Evolutionary conservation across 2,329 filamentous ascomycete species (phyloP), one percentile per base, ranked within the genome.

Genomic region (Chaetothyriales sp.): DNA sequence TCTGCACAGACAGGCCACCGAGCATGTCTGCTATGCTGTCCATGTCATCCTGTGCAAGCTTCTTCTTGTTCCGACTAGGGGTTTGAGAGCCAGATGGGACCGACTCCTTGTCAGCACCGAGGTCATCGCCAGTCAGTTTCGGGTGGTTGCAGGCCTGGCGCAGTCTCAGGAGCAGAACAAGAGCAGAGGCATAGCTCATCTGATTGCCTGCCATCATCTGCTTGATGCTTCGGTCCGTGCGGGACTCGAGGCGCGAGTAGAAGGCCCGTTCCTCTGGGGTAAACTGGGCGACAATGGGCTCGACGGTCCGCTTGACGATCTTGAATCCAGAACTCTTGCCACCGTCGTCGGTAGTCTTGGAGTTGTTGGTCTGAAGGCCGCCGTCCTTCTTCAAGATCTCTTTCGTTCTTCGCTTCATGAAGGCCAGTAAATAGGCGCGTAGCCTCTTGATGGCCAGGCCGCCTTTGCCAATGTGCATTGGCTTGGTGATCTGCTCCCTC

Each of bases 371-470:
- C 53, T 85, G 84, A 18, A 93, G 71, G 0, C 86, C 86, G 9
- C 86, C 86, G 9, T 86, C 86, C 59, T 87, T 77, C 68, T 92
- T 95, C 54, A 98, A 71, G n/a, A 98, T 86, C 19, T 95, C 88
- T 68, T 98, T 98, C 7, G 89, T 96, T 43, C 92, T 81, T n/a
- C 92, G 82, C 71, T 96, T 95, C 92, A 98, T 98, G 70, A 95
- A 95, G 50, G 88, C 90, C 50, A 85, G 83, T 3, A 98, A 72
- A 54, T 94, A 80, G 51, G 84, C 80, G 59, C 95, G 88, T 28
- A 98, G 72, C 44, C 92, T 79, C 48, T 81, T 78, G 64, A 98
- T 93, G 15, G 92, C 90, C 52, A 96, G 77, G 49, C 89, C 85
- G 9, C 90, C 92, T 54, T 84, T 83, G 6, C 89, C 89, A 54